phyloP scores from a whole-genome alignment of 2,329 filamentous ascomycete genomes.

The Endocalyx cinctus region DNA sequence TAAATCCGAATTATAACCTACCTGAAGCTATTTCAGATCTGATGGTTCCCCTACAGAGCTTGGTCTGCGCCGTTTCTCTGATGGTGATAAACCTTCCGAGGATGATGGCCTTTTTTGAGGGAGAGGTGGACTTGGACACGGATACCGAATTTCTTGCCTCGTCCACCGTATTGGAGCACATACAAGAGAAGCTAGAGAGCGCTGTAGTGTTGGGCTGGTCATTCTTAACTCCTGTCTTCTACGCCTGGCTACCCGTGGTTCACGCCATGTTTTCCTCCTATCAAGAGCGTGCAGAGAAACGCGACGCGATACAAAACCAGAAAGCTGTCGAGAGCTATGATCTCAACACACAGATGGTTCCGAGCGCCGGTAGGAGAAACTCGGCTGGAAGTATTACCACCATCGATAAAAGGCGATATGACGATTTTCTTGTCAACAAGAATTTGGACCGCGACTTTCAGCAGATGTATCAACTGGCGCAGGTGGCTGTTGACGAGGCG shows the following conservation, averaged over 20 bases:
- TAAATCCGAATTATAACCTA: slow-evolving; percentile 59
- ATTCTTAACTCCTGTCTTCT: slow-evolving; percentile 67
- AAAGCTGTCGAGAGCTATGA: slow-evolving; percentile 51
- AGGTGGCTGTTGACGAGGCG: slow-evolving; percentile 43
- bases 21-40: slow-evolving; percentile 46
- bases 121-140: slow-evolving; percentile 40
- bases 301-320: slow-evolving; percentile 54
- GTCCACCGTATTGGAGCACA: slow-evolving; percentile 62
- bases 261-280: slow-evolving; percentile 64
- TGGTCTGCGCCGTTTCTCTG: slow-evolving; percentile 67
- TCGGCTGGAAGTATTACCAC: slow-evolving; percentile 60
- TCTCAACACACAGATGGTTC: slow-evolving; percentile 43
- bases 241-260: slow-evolving; percentile 77
- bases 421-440: slow-evolving; percentile 50
- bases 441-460: slow-evolving; percentile 48
- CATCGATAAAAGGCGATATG: slow-evolving; percentile 56
- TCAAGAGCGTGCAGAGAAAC: slow-evolving; percentile 55
- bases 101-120: slow-evolving; percentile 52
- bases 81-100: slow-evolving; percentile 63
- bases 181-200: slow-evolving; percentile 66
- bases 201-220: slow-evolving; percentile 52
- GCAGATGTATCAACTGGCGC: slow-evolving; percentile 47
- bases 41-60: slow-evolving; percentile 61
- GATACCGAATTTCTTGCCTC: slow-evolving; percentile 61
- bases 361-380: slow-evolving; percentile 44